Evolutionary conservation across 78 protist genomes (phyloP).

Genomic region (Chrysochromulina parva): DNA sequence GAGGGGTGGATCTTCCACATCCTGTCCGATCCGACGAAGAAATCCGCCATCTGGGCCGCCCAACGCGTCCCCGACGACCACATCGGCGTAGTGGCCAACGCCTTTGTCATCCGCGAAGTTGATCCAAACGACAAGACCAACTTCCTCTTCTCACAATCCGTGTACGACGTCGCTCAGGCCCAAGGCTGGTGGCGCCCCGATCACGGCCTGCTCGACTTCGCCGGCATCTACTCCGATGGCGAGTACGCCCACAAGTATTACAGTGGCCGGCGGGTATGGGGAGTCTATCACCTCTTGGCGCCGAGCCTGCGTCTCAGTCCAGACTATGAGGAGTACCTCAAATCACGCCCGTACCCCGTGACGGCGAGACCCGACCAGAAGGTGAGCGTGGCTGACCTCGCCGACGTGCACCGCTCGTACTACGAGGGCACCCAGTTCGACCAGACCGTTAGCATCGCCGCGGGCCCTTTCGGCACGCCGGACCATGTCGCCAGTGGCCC

Average conservation of each 20-base stretch:
- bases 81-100: conserved; percentile 38
- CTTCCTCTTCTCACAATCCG: conserved; percentile 12
- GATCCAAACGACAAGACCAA: not conserved
- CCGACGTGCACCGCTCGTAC: not conserved
- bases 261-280: conserved; percentile 56
- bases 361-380: not conserved
- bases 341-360: not conserved
- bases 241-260: not conserved
- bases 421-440: conserved; percentile 49
- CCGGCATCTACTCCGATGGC: conserved; percentile 15
- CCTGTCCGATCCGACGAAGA: not conserved
- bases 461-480: conserved; percentile 64
- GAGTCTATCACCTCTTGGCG: conserved; percentile 41
- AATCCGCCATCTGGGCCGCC: conserved; percentile 61
- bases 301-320: not conserved
- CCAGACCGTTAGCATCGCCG: conserved; percentile 45
- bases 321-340: not conserved
- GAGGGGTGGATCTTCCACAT: conserved; percentile 47
- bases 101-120: conserved; percentile 42
- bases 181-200: conserved; percentile 36
- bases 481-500: not conserved
- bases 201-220: conserved; percentile 50
- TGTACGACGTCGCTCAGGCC: conserved; percentile 11
- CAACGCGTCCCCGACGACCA: conserved; percentile 52
- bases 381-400: not conserved